A percentile compares a stretch with the other conserved stretches of the same genome.
Evolutionary conservation across 2,329 filamentous ascomycete genomes (phyloP).

Genomic region (Fusarium dlaminii): DNA sequence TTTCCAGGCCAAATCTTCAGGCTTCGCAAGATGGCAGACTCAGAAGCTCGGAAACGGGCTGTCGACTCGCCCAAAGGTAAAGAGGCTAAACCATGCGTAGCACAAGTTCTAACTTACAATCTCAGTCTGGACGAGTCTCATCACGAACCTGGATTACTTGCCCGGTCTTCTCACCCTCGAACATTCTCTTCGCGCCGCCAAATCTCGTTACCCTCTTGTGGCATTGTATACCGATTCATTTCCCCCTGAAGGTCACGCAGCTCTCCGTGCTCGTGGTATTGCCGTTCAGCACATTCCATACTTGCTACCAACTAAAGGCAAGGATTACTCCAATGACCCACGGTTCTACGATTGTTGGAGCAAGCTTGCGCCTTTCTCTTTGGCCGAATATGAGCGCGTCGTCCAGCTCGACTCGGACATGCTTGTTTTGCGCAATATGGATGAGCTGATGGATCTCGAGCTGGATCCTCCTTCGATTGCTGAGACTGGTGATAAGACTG

Average conservation of each 20-base stretch:
- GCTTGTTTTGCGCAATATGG: conserved; percentile 86
- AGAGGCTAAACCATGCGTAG: not conserved
- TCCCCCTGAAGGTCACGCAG: conserved; percentile 72
- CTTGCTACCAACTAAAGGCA: conserved; percentile 72
- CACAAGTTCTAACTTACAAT: conserved; percentile 1
- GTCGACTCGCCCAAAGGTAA: conserved; percentile 54
- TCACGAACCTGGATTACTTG: conserved; percentile 86
- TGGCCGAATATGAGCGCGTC: conserved; percentile 80
- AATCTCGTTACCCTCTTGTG: conserved; percentile 79
- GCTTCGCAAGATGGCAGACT: conserved; percentile 33
- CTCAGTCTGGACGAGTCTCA: conserved; percentile 85
- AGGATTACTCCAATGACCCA: conserved; percentile 78
- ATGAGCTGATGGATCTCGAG: conserved; percentile 86
- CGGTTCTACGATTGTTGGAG: conserved; percentile 93
- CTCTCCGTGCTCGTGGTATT: conserved; percentile 75
- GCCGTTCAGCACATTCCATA: conserved; percentile 75
- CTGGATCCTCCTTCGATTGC: conserved; percentile 63
- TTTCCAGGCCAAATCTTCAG: not conserved
- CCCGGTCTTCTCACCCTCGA: conserved; percentile 84
- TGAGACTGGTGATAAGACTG: conserved; percentile 23
- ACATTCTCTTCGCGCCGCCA: conserved; percentile 73
- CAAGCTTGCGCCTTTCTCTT: conserved; percentile 82
- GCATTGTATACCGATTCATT: conserved; percentile 85
- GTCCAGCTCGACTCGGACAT: conserved; percentile 91
- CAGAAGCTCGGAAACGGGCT: conserved; percentile 39